Base-by-base conservation (phyloP, 352 stramenopile genomes). In the Albugo laibachii region DNA sequence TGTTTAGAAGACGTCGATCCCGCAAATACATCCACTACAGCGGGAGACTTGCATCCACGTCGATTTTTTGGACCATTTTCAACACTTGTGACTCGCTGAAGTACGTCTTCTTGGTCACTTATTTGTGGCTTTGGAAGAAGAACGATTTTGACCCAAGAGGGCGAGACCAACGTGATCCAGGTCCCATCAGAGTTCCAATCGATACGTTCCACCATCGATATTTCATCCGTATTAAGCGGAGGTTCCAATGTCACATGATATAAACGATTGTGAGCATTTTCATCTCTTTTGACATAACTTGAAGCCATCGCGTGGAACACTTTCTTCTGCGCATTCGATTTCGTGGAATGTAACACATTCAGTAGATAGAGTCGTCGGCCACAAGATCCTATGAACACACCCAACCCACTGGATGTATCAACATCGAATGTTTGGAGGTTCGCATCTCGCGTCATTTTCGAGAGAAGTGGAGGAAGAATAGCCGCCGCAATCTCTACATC, bases 191-290 rank as follows among this genome's bases (percentile, higher is more conserved):
- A 57, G 47, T 80, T 85, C 41, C 82, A 54, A 19, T 74, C 63
- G 3, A 85, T 53, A 40, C 68, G 51, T 58, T 85, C 67, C 39
- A 85, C 57, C 31, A 71, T 57, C 18, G 56, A 53, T 1, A 62
- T 52, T 51, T 85, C 67, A 6, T 65, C 53, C 38, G 44, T 50
- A 40, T 58, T 55, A 10, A 85, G 64, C 46, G 64, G 61, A 36
- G 72, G 72, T 20, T 85, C 67, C 18, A 85, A 56, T 50, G 62
- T 57, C 51, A 82, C 41, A 54, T 85, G 72, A 31, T 31, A 31
- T 31, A 31, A 31, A 31, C 24, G 24, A 31, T 31, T 31, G 3
- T 31, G 24, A 31, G 24, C 24, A 31, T 31, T 31, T 31, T 31
- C 24, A 10, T 31, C 24, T 31, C 24, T 31, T 31, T 8, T 31